A percentile compares a stretch with the other conserved stretches of the same genome.
phyloP scores from a whole-genome alignment of 2,329 filamentous ascomycete species.

The Stenocarpella maydis region DNA sequence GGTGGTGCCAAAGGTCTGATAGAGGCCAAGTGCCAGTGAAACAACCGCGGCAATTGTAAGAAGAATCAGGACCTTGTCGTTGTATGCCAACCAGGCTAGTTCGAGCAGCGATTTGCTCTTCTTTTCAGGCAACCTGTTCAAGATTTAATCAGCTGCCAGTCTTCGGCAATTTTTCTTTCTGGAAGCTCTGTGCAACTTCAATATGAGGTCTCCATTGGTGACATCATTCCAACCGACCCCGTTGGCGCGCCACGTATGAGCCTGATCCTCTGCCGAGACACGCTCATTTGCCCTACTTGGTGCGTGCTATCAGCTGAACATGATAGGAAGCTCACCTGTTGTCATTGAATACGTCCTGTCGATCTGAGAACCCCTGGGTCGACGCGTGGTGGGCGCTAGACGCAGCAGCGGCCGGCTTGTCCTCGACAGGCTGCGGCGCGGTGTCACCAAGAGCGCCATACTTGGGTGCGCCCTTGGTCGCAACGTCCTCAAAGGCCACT shows the following conservation, averaged over 20 bases:
- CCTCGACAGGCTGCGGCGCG: slow-evolving; percentile 36
- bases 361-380: slow-evolving; percentile 50
- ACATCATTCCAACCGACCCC: no score
- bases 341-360: slow-evolving; percentile 64
- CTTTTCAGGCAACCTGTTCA: slow-evolving; percentile 62
- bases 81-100: slow-evolving; percentile 73
- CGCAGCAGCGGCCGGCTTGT: slow-evolving; percentile 5
- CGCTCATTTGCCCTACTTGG: no score
- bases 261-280: not conserved
- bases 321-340: slow-evolving; percentile 49
- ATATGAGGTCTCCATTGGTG: no score
- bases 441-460: slow-evolving; percentile 46
- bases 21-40: slow-evolving; percentile 71
- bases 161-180: no score
- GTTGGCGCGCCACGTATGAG: not conserved
- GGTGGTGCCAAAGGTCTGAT: slow-evolving; percentile 66
- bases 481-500: slow-evolving; percentile 73
- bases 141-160: not conserved
- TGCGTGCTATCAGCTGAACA: not conserved
- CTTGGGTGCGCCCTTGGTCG: slow-evolving; percentile 47
- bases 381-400: slow-evolving; percentile 27
- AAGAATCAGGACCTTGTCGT: slow-evolving; percentile 73
- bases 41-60: slow-evolving; percentile 71
- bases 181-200: not conserved
- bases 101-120: slow-evolving; percentile 68